These are phyloP conservation scores for Pythium rishiriense DNA, from an alignment of 352 stramenopile genomes.

Conservation along the genomic window DNA sequence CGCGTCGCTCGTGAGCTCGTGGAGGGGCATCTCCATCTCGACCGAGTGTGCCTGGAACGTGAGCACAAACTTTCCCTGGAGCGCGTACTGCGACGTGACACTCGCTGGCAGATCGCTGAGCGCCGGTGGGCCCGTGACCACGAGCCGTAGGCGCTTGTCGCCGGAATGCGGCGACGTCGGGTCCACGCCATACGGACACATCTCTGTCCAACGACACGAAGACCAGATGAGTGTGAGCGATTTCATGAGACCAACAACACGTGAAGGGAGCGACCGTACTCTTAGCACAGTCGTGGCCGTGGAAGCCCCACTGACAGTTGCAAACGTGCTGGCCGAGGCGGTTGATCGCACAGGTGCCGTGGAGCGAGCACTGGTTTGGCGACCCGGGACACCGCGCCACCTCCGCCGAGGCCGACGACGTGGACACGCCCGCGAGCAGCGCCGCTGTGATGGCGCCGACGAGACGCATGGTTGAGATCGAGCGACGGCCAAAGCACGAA, in stretches of 20 bases:
- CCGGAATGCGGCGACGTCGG: slow-evolving; percentile 38
- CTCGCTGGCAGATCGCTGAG: slow-evolving; percentile 4
- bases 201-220: slow-evolving; percentile 34
- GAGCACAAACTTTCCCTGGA: slow-evolving; percentile 49
- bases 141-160: slow-evolving; percentile 56
- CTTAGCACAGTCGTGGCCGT: slow-evolving; percentile 53
- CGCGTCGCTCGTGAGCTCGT: slow-evolving; percentile 49
- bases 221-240: neutral
- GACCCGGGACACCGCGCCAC: slow-evolving; percentile 46
- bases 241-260: neutral
- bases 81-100: slow-evolving; percentile 16
- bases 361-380: slow-evolving; percentile 70
- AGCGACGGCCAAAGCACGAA: neutral
- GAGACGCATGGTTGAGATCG: neutral
- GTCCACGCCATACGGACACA: slow-evolving; percentile 71
- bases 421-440: neutral
- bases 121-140: slow-evolving; percentile 27
- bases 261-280: slow-evolving; percentile 34
- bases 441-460: neutral
- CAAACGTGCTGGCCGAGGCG: slow-evolving; percentile 64
- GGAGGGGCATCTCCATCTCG: slow-evolving; percentile 59
- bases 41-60: slow-evolving; percentile 71
- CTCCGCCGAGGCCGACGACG: neutral
- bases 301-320: slow-evolving; percentile 80
- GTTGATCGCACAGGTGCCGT: slow-evolving; percentile 66